Evolutionary conservation across 352 stramenopile genomes (phyloP), one percentile per base, ranked within the genome.

Genomic region (Globisporangium cylindrosporum): DNA sequence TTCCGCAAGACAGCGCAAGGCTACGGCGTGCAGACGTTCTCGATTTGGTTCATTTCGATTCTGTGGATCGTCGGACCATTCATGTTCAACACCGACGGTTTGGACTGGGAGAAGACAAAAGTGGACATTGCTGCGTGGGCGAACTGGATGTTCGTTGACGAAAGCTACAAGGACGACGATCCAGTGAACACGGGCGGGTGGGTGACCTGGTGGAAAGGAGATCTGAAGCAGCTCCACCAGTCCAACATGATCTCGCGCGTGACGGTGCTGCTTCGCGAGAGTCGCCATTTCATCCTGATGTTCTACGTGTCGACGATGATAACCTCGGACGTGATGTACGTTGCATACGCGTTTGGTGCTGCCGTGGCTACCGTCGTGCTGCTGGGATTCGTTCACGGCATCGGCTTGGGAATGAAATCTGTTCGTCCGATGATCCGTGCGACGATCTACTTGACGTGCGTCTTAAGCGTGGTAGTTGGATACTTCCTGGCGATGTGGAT

Each of bases 41-140:
- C 85, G 4, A 78, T 93, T 66, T 93, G 83, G 83, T 89, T 91
- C 68, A 93, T 93, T 62, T 81, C 82, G 14, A 76, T 91, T 38
- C 56, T 90, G 29, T 93, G 82, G 83, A 70, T 90, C 20, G 61
- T 90, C 6, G 73, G 76, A 34, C 85, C 85, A 8, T 93, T 90
- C 75, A 71, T 93, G n/a, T 93, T 93, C 73, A 93, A 93, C 73
- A 84, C 81, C 69, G 85, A 93, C 29, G 85, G 85, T 48, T 78
- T 93, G 22, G 85, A 93, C 46, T 90, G 76, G 41, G 77, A 77
- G 54, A 93, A 93, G 72, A 91, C 83, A 4, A 93, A 91, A 66
- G 81, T 84, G 18, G 85, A 93, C 65, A 72, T 91, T 38, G 34
- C 62, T 4, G 72, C 77, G 29, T 93, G 85, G 85, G 78, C 79